A percentile compares a stretch with the other conserved stretches of the same genome.
Conservation (phyloP, 2,329 filamentous ascomycete genomes). For the Aspergillus novofumigatus region DNA sequence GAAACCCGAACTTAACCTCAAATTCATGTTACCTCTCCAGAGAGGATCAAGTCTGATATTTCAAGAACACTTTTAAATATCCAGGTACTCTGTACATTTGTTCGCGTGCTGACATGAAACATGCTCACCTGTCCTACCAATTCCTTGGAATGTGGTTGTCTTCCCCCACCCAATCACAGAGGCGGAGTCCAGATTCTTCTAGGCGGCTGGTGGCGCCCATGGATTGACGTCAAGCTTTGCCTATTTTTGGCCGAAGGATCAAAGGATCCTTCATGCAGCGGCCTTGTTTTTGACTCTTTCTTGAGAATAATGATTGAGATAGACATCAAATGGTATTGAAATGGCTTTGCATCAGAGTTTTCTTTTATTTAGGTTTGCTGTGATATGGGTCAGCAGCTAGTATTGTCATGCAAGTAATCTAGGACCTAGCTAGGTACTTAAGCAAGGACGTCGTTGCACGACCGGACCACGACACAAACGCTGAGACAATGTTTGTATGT, state of each 20-base stretch:
- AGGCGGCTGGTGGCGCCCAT: not conserved
- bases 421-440: no score
- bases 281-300: not conserved
- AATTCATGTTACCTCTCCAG: no score
- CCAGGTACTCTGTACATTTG: not conserved
- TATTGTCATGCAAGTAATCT: not conserved
- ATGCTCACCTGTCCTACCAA: not conserved
- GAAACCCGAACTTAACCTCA: no score
- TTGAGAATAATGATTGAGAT: not conserved
- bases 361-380: not conserved
- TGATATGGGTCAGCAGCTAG: not conserved
- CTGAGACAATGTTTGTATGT: not conserved
- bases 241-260: not conserved
- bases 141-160: not conserved
- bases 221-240: not conserved
- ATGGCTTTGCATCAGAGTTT: not conserved
- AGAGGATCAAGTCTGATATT: not conserved
- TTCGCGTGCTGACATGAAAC: not conserved
- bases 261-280: not conserved
- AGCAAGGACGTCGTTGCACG: not conserved
- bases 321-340: not conserved
- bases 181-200: not conserved
- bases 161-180: not conserved
- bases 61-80: not conserved
- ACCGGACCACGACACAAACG: not conserved